phyloP scores from a whole-genome alignment of 2,329 filamentous ascomycete species.

The Magnaporthiopsis incrustans region DNA sequence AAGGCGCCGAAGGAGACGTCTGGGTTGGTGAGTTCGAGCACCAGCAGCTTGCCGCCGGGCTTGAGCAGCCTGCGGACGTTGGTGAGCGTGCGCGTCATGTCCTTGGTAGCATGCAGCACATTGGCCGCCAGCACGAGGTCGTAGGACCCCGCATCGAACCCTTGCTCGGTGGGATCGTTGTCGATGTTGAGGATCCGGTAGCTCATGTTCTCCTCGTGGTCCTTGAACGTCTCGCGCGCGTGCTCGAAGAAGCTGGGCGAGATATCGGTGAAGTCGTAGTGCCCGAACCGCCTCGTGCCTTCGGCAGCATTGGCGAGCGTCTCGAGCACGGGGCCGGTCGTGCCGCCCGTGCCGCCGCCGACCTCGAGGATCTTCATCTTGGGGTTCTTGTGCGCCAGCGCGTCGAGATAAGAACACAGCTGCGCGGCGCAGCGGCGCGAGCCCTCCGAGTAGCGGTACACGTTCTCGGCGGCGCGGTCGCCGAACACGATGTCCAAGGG shows the following conservation, averaged over 20 bases:
- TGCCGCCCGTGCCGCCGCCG: constrained; percentile 21
- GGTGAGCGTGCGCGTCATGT: constrained; percentile 20
- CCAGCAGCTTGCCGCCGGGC: constrained; percentile 31
- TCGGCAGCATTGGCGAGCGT: constrained; percentile 11
- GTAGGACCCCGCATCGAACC: constrained; percentile 23
- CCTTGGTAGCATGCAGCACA: constrained; percentile 27
- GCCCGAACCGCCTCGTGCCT: constrained; percentile 14
- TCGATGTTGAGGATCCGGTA: constrained; percentile 26
- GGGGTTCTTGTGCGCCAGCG: constrained; percentile 16
- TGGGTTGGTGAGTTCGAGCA: constrained; percentile 13
- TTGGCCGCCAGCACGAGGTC: constrained; percentile 31
- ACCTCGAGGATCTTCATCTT: constrained; percentile 27
- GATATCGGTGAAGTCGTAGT: constrained; percentile 16
- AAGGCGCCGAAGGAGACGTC: not conserved
- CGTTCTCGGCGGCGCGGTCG: constrained; percentile 15
- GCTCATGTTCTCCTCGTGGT: constrained; percentile 17
- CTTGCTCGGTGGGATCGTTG: constrained; percentile 22
- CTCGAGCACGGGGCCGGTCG: constrained; percentile 15
- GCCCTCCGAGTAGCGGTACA: constrained; percentile 17
- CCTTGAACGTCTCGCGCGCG: constrained; percentile 20
- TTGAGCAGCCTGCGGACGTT: constrained; percentile 26
- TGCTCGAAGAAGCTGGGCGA: constrained; percentile 21
- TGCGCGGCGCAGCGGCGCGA: constrained; percentile 12
- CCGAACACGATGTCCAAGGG: constrained; percentile 20
- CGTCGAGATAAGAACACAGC: constrained; percentile 15